Evolutionary conservation across 2,329 filamentous ascomycete species (phyloP).

Genomic region (Ophiostoma sp.): DNA sequence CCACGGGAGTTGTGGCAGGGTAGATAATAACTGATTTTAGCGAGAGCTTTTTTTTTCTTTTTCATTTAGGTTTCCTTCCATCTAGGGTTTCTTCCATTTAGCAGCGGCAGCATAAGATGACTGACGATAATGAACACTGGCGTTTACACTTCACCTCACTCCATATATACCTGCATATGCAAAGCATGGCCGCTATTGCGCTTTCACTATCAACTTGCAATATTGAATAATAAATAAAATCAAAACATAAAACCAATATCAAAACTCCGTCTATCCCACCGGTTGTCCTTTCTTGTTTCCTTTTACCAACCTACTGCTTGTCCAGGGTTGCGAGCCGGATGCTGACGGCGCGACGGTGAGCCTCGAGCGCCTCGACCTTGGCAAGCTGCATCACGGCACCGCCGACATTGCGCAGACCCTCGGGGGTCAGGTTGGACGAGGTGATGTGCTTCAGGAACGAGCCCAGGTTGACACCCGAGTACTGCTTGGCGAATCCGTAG

Average conservation of each 20-base stretch:
- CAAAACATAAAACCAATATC: neutral
- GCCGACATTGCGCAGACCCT: constrained; percentile 81
- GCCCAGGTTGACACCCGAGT: constrained; percentile 91
- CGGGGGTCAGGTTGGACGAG: constrained; percentile 78
- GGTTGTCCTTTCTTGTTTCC: neutral
- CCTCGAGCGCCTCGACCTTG: constrained; percentile 89
- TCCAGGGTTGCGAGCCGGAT: constrained; percentile 56
- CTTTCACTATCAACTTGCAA: neutral
- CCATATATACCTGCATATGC: neutral
- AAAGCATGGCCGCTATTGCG: neutral
- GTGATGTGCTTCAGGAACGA: constrained; percentile 99
- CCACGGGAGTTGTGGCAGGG: constrained; percentile 42
- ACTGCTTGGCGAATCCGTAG: constrained; percentile 97
- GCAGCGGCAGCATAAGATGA: neutral
- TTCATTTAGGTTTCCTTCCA: neutral
- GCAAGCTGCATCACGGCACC: constrained; percentile 90
- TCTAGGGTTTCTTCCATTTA: neutral
- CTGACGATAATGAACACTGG: constrained; percentile 3
- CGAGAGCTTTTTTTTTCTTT: neutral
- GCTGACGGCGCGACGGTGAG: constrained; percentile 82
- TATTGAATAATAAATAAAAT: neutral
- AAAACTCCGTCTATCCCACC: neutral
- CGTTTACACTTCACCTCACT: neutral
- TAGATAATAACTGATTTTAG: neutral
- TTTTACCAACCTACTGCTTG: neutral